Percentiles rank a stretch among this genome's conserved stretches.
These are phyloP conservation scores for Talaromyces sp. DNA, from an alignment of 2,329 filamentous ascomycete species.

Conservation along the genomic window DNA sequence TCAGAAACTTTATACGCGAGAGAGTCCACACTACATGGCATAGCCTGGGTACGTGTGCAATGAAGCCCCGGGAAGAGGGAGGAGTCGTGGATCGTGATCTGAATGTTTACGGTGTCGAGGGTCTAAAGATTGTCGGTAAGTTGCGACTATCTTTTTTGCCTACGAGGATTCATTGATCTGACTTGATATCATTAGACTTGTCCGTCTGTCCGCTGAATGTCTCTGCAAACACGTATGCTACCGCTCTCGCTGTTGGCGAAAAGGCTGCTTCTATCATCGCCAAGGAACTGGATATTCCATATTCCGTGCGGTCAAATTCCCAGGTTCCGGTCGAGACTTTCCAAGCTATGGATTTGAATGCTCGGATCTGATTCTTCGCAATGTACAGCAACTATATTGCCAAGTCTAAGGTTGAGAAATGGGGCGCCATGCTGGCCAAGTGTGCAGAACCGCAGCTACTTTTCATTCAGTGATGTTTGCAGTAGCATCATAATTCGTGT, in stretches of 20 bases:
- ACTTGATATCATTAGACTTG: constrained; percentile 25
- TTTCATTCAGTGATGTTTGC: too few species aligned
- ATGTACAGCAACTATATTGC: neutral
- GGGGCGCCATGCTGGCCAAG: too few species aligned
- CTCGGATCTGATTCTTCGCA: neutral
- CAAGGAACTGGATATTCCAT: constrained; percentile 28
- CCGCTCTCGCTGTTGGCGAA: constrained; percentile 51
- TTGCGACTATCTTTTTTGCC: neutral
- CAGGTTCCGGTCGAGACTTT: neutral
- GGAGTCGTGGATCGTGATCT: constrained; percentile 23
- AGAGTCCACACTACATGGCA: constrained; percentile 47
- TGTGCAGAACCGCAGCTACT: too few species aligned
- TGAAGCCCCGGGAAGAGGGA: constrained; percentile 17
- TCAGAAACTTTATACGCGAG: constrained; percentile 46
- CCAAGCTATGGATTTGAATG: neutral
- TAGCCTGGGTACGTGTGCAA: constrained; percentile 37
- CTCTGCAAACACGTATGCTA: constrained; percentile 46
- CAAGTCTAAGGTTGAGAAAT: neutral
- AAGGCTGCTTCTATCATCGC: constrained; percentile 36
- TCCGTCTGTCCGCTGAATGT: constrained; percentile 38
- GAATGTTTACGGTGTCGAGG: constrained; percentile 20
- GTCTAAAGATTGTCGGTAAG: constrained; percentile 17
- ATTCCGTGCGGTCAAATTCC: neutral
- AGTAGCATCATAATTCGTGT: too few species aligned
- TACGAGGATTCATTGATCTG: neutral